A percentile compares a stretch with the other conserved stretches of the same genome.
These are phyloP conservation scores for Petasospora rhodanensis DNA, from an alignment of 1,139 yeast species.

Conservation along the genomic window DNA sequence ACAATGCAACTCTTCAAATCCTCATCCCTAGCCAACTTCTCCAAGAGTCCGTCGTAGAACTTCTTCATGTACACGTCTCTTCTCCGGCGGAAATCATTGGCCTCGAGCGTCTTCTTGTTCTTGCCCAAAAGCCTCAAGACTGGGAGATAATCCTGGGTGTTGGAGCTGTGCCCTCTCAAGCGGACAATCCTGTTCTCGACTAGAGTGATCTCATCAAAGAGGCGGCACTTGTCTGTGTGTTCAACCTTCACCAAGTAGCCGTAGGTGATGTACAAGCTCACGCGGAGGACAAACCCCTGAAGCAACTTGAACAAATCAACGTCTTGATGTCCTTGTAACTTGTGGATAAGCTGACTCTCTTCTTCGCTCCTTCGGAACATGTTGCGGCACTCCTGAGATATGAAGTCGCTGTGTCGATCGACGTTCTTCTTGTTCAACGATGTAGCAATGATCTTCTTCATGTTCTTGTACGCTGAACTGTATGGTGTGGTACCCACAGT, in stretches of 20 bases:
- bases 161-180: constrained; percentile 59
- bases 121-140: constrained; percentile 34
- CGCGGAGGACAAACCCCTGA: constrained; percentile 53
- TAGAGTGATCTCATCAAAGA: constrained; percentile 52
- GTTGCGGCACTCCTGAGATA: constrained; percentile 42
- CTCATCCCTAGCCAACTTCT: constrained; percentile 24
- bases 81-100: constrained; percentile 37
- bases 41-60: constrained; percentile 31
- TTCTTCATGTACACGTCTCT: constrained; percentile 53
- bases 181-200: constrained; percentile 65
- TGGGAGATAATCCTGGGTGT: constrained; percentile 60
- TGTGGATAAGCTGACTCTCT: too few species aligned
- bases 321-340: constrained; percentile 30
- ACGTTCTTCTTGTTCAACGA: constrained; percentile 41
- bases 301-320: constrained; percentile 39
- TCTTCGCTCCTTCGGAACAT: constrained; percentile 27
- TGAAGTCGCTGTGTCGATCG: constrained; percentile 32
- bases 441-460: constrained; percentile 51
- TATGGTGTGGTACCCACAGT: constrained; percentile 80
- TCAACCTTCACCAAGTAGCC: constrained; percentile 51
- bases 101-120: constrained; percentile 27
- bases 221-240: constrained; percentile 29
- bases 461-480: constrained; percentile 46
- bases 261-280: constrained; percentile 56
- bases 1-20: constrained; percentile 38